Conservation (phyloP, 2,329 filamentous ascomycete genomes). For the Pyrenophora tritici-repentis region DNA sequence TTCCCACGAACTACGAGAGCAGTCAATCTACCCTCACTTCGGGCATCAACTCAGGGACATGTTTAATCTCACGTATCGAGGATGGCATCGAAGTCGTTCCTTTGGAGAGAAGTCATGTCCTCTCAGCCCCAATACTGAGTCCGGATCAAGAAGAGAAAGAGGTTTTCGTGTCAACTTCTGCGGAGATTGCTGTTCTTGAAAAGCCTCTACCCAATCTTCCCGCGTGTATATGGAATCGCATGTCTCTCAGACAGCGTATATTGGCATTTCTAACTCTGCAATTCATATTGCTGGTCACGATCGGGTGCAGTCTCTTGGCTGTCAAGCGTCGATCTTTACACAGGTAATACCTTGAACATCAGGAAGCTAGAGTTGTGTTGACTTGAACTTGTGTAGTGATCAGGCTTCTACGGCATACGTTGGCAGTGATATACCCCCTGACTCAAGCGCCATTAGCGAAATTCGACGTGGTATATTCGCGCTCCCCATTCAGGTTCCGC, state of each 20-base stretch:
- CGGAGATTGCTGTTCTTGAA: conserved; percentile 3
- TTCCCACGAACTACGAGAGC: conserved; percentile 19
- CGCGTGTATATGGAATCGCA: conserved; percentile 23
- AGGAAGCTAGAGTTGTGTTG: neutral
- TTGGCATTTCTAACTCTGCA: conserved; percentile 28
- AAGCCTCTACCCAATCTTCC: conserved; percentile 36
- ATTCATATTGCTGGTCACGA: conserved; percentile 20
- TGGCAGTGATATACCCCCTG: conserved; percentile 2
- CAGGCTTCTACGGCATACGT: neutral
- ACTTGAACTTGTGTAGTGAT: neutral
- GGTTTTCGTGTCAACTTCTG: conserved; percentile 19
- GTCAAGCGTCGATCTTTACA: conserved; percentile 10
- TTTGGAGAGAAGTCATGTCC: conserved; percentile 30
- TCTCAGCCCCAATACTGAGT: conserved; percentile 34
- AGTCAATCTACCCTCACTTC: conserved; percentile 10
- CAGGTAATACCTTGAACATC: conserved; percentile 9
- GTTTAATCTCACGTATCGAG: conserved; percentile 21
- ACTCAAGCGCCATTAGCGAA: conserved; percentile 5
- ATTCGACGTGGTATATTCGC: conserved; percentile 27
- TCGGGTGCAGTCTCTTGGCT: conserved; percentile 22
- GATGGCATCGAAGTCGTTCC: conserved; percentile 42
- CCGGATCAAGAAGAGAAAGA: conserved; percentile 37
- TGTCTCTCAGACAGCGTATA: conserved; percentile 29
- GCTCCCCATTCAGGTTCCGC: conserved; percentile 21
- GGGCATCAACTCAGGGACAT: conserved; percentile 18